Conservation (phyloP, 768 basidiomycete species). For the Tricholomella constricta region DNA sequence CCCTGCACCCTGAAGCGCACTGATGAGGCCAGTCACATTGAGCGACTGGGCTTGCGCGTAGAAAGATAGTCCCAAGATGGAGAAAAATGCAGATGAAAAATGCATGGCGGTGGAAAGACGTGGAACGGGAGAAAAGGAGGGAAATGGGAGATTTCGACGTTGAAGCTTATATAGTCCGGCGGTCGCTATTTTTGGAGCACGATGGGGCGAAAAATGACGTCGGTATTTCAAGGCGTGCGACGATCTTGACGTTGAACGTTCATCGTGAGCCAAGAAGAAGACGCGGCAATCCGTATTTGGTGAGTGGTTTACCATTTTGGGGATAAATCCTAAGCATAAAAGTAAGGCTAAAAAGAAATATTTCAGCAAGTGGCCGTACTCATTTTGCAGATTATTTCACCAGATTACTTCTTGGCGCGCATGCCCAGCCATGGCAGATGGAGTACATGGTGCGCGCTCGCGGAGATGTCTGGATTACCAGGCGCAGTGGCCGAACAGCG, state of each 20-base stretch:
- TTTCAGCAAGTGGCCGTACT: no score
- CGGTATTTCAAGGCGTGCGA: background rate
- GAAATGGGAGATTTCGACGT: background rate
- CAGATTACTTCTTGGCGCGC: no score
- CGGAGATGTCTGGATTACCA: no score
- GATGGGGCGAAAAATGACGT: constrained; percentile 10
- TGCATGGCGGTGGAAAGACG: constrained; percentile 9
- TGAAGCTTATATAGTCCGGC: constrained; percentile 11
- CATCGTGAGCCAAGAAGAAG: background rate
- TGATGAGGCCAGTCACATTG: constrained; percentile 12
- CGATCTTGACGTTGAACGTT: background rate
- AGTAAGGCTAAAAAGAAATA: no score
- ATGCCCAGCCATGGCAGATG: no score
- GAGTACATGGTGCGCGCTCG: no score
- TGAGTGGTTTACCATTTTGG: no score
- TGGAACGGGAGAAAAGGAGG: background rate
- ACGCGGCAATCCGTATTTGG: no score
- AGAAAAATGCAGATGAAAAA: background rate
- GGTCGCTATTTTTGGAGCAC: background rate
- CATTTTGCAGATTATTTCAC: no score
- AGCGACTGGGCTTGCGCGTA: constrained; percentile 13
- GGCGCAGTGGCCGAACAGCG: no score
- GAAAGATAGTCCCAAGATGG: constrained; percentile 5
- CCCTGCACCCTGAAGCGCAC: constrained; percentile 11
- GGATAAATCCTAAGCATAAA: no score